These are phyloP conservation scores for Tetrahymena thermophila DNA, from an alignment of 73 alveolate genomes.

Conservation along the genomic window DNA sequence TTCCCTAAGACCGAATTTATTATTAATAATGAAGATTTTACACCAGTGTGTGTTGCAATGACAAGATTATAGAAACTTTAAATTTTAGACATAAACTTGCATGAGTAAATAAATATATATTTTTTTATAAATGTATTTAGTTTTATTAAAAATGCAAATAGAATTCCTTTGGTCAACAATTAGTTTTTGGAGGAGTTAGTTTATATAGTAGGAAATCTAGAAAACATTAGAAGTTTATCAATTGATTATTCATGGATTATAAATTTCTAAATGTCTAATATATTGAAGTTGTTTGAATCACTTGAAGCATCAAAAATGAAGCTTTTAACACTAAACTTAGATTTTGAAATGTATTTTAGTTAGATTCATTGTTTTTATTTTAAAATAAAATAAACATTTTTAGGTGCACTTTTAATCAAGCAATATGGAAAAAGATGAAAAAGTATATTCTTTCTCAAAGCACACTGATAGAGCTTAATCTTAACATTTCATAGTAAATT, in stretches of 20 bases:
- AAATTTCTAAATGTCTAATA: not conserved
- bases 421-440: not conserved
- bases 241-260: not conserved
- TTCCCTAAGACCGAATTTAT: not conserved
- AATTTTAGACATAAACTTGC: not conserved
- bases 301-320: not conserved
- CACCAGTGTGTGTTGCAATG: not conserved
- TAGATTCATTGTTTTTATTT: not conserved
- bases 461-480: not conserved
- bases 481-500: not conserved
- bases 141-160: not conserved
- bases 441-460: not conserved
- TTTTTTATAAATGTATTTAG: too few species aligned
- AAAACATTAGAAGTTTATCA: not conserved
- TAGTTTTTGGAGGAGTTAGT: not conserved
- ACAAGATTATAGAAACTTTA: not conserved
- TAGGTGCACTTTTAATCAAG: not conserved
- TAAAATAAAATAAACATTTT: not conserved
- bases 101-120: not conserved
- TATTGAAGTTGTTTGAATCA: not conserved
- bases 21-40: not conserved
- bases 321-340: not conserved
- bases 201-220: not conserved
- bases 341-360: not conserved
- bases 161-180: not conserved